Evolutionary conservation across 176 grass and related monocot species (phyloP), one percentile per base, ranked within the genome.

Genomic region (Echinochloa phyllopogon): DNA sequence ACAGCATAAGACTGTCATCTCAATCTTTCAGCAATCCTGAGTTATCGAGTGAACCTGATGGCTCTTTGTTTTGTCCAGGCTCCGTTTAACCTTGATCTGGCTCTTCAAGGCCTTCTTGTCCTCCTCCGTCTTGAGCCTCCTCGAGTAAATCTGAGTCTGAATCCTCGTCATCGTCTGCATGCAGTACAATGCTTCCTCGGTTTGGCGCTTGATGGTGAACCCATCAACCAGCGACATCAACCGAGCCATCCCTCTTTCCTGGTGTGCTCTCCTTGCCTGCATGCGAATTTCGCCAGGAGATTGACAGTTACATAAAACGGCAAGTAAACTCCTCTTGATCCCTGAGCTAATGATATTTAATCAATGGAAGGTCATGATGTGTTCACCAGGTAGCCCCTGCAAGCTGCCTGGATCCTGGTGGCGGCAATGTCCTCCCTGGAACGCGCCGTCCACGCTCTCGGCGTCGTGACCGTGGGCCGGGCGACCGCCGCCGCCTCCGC

Each of bases 121-220:
- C 42, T 94, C 90, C 36, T 87, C 87, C 41, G 87, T 95, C 79
- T 90, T 91, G 4, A 95, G 66, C 72, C 95, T 93, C 74, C 95
- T 85, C 0, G 91, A 64, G 70, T 82, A 81, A 27, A 95, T 82
- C 84, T 98, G 95, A 0, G 90, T 93, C 71, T 95, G 95, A 42
- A 95, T 69, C 23, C 91, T 93, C 8, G 95, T 88, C 88, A 95
- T 45, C 24, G 67, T 72, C 61, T 98, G 95, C 90, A 90, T 92
- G 61, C 85, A 87, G 78, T 82, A 89, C 53, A 98, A 49, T 2
- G 93, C 81, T 10, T 82, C 88, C 53, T 81, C 41, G 0, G 95
- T 90, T 37, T 93, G 95, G 21, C 88, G 95, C 86, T 33, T 95
- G 4, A 87, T 82, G 65, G 87, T 53, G 69, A 84, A 65, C 10